A percentile compares a stretch with the other conserved stretches of the same genome.
These are phyloP conservation scores for Aspergillus persii DNA, from an alignment of 2,329 filamentous ascomycete genomes.

Conservation along the genomic window DNA sequence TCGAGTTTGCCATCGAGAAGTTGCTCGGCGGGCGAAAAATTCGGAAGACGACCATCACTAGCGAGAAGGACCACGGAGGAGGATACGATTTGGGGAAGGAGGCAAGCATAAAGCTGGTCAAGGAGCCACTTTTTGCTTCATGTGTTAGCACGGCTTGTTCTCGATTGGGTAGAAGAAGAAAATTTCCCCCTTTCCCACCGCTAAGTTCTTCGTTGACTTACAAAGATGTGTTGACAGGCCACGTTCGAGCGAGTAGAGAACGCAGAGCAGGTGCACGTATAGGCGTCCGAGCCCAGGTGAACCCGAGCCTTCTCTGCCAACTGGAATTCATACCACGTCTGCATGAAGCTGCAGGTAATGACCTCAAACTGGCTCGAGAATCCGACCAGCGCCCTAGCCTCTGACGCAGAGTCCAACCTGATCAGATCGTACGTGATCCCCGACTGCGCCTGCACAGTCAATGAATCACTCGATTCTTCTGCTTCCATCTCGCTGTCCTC, in stretches of 20 bases:
- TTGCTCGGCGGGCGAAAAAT: slow-evolving; percentile 30
- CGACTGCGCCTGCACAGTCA: slow-evolving; percentile 29
- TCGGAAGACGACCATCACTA: slow-evolving; percentile 31
- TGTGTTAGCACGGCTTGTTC: slow-evolving; percentile 7
- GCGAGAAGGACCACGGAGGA: slow-evolving; percentile 29
- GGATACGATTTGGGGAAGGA: slow-evolving; percentile 28
- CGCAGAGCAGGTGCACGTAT: slow-evolving; percentile 37
- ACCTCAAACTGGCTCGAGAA: slow-evolving; percentile 35
- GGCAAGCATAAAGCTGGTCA: slow-evolving; percentile 39
- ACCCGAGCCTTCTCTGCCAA: slow-evolving; percentile 36
- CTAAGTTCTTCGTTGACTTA: slow-evolving; percentile 22
- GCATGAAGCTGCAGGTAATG: slow-evolving; percentile 30
- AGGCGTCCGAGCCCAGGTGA: slow-evolving; percentile 28
- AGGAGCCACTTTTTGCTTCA: slow-evolving; percentile 36
- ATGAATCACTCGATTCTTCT: slow-evolving; percentile 17
- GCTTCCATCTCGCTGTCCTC: slow-evolving; percentile 18
- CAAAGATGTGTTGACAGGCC: slow-evolving; percentile 44
- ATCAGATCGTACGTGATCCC: slow-evolving; percentile 37
- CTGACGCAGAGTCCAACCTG: slow-evolving; percentile 28
- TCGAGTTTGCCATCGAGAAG: slow-evolving; percentile 34
- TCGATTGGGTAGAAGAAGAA: not conserved
- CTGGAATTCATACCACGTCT: slow-evolving; percentile 37
- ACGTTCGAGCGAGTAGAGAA: slow-evolving; percentile 29
- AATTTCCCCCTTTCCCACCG: not conserved
- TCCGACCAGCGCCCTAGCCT: slow-evolving; percentile 34